phyloP scores from a whole-genome alignment of 176 grass and related monocot genomes.

The Triticum urartu region DNA sequence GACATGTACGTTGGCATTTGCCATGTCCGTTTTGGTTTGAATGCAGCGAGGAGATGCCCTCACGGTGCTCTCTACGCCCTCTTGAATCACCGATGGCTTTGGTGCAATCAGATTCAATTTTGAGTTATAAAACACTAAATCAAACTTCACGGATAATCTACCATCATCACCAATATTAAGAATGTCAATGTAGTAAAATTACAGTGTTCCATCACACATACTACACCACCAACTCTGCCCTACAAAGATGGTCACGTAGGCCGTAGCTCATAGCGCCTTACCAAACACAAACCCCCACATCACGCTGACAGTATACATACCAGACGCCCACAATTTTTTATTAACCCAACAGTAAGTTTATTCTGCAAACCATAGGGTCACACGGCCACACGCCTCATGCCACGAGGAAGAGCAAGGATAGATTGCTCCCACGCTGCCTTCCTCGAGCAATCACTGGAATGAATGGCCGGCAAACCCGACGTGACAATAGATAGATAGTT shows the following conservation, averaged over 20 bases:
- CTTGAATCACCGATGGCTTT: neutral
- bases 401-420: slow-evolving; percentile 22
- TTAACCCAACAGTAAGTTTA: slow-evolving; percentile 2
- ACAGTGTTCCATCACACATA: slow-evolving; percentile 34
- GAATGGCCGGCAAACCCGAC: neutral
- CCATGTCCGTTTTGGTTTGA: too few relatives aligned
- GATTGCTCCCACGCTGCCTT: slow-evolving; percentile 27
- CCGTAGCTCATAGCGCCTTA: neutral
- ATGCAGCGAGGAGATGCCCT: too few relatives aligned
- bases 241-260: neutral
- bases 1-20: too few relatives aligned
- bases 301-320: slow-evolving; percentile 15
- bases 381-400: slow-evolving; percentile 50
- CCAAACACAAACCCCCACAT: neutral
- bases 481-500: neutral
- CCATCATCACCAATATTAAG: neutral
- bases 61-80: too few relatives aligned
- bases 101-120: neutral
- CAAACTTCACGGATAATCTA: neutral
- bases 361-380: slow-evolving; percentile 17
- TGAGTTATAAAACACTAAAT: neutral
- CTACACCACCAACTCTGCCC: neutral
- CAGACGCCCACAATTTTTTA: neutral
- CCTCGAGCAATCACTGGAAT: slow-evolving; percentile 55
- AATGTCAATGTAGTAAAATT: slow-evolving; percentile 6